These are phyloP conservation scores for Fusarium nurragi DNA, from an alignment of 2,329 filamentous ascomycete species.

Conservation along the genomic window DNA sequence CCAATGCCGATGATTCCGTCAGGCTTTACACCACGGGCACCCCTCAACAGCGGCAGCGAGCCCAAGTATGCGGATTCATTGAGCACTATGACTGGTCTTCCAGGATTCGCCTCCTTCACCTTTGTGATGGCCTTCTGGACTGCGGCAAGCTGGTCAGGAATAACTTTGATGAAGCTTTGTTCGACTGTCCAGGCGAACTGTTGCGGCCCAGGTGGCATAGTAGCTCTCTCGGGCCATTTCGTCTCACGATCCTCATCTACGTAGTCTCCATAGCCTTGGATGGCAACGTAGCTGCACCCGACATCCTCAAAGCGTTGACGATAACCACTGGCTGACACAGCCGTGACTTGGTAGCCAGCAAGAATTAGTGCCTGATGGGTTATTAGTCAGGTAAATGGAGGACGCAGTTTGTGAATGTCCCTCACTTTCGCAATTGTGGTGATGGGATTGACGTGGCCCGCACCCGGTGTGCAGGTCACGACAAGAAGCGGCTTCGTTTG, in stretches of 20 bases:
- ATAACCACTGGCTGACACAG: conserved; percentile 4
- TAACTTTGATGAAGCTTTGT: conserved; percentile 7
- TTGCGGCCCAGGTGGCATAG: background rate
- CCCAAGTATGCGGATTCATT: conserved; percentile 1
- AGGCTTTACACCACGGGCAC: background rate
- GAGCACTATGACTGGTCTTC: background rate
- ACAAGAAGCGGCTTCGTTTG: background rate
- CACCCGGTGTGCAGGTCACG: conserved; percentile 1
- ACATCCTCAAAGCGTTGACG: background rate
- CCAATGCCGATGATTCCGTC: conserved; percentile 1
- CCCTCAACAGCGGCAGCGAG: background rate
- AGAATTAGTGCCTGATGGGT: background rate
- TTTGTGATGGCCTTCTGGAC: background rate
- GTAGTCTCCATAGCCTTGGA: conserved; percentile 12
- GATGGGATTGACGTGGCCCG: conserved; percentile 4
- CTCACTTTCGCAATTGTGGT: conserved; percentile 4
- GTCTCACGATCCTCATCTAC: conserved; percentile 4
- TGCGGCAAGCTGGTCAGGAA: background rate
- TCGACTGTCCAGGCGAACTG: conserved; percentile 1
- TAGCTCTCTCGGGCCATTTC: background rate
- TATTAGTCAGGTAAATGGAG: background rate
- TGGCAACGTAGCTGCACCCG: background rate
- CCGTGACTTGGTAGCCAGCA: conserved; percentile 1
- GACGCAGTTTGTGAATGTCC: background rate
- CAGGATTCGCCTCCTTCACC: background rate